Evolutionary conservation across 345 rosid genomes (phyloP).

Genomic region (Citrus reticulata): DNA sequence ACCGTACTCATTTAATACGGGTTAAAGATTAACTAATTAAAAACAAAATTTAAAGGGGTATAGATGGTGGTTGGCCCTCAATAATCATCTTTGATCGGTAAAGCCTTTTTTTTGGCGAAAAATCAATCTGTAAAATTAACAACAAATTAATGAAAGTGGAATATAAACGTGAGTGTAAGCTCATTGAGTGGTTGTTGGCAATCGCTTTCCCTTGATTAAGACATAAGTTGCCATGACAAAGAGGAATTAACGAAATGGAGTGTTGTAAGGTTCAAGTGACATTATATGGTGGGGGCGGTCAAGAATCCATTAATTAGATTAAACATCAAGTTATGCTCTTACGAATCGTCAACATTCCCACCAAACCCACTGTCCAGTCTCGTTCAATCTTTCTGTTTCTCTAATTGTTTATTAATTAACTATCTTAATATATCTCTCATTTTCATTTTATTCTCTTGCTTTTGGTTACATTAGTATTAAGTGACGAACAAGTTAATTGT

Average conservation of each 20-base stretch:
- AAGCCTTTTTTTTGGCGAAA: not conserved
- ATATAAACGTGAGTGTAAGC: not conserved
- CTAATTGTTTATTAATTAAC: not conserved
- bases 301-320: constrained; percentile 15
- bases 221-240: constrained; percentile 12
- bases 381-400: not conserved
- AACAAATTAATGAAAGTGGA: not conserved
- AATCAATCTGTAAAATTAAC: not conserved
- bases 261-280: constrained; percentile 16
- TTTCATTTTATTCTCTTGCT: not conserved
- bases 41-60: not conserved
- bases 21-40: not conserved
- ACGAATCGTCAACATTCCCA: constrained; percentile 8
- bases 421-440: not conserved
- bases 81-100: not conserved
- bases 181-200: not conserved
- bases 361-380: constrained; percentile 1
- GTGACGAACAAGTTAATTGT: not conserved
- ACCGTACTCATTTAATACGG: not conserved
- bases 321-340: constrained; percentile 14
- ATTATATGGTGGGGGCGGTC: not conserved
- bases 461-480: not conserved
- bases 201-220: constrained; percentile 6
- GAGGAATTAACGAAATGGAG: not conserved
- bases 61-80: not conserved